Percentiles rank a stretch among this genome's conserved stretches.
Evolutionary conservation across 164 flowering plant species (phyloP).

Genomic region (Nymphaea thermarum): DNA sequence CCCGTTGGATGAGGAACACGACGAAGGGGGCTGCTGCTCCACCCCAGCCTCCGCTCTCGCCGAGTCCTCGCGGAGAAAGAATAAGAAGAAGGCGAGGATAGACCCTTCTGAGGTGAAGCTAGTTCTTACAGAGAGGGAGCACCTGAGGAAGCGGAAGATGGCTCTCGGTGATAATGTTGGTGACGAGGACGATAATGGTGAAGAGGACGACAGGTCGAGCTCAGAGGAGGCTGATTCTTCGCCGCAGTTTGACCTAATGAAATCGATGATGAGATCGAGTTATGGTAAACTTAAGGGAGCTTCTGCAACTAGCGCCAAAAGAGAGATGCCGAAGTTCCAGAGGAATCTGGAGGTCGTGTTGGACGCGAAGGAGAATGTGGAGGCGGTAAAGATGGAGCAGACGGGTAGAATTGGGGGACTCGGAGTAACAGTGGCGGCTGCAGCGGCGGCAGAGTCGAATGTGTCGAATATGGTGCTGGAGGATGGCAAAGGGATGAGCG

Average conservation of each 20-base stretch:
- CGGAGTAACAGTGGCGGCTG: conserved; percentile 1
- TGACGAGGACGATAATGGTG: conserved; percentile 2
- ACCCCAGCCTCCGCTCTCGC: conserved; percentile 1
- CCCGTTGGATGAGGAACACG: conserved; percentile 5
- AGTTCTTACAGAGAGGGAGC: not conserved
- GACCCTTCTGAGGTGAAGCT: conserved; percentile 1
- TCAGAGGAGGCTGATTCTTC: conserved; percentile 61
- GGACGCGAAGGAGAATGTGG: conserved; percentile 8
- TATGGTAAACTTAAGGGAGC: conserved; percentile 12
- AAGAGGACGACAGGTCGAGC: conserved; percentile 38
- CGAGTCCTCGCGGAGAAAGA: not conserved
- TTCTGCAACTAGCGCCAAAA: not conserved
- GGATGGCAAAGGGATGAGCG: not conserved
- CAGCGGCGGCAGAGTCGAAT: conserved; percentile 3
- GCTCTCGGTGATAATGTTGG: no score
- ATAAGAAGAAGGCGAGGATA: conserved; percentile 5
- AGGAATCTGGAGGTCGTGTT: conserved; percentile 51
- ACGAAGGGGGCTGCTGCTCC: conserved; percentile 1
- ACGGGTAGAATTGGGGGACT: no score
- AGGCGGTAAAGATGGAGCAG: not conserved
- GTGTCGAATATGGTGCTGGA: conserved; percentile 3
- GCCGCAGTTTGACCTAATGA: conserved; percentile 60
- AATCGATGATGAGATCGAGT: conserved; percentile 30
- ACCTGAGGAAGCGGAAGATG: not conserved
- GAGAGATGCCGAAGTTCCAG: conserved; percentile 10